Percentiles rank a stretch among this genome's conserved stretches.
These are phyloP conservation scores for Salmacisia buchloeana DNA, from an alignment of 1,284 basidiomycete species.

Conservation along the genomic window DNA sequence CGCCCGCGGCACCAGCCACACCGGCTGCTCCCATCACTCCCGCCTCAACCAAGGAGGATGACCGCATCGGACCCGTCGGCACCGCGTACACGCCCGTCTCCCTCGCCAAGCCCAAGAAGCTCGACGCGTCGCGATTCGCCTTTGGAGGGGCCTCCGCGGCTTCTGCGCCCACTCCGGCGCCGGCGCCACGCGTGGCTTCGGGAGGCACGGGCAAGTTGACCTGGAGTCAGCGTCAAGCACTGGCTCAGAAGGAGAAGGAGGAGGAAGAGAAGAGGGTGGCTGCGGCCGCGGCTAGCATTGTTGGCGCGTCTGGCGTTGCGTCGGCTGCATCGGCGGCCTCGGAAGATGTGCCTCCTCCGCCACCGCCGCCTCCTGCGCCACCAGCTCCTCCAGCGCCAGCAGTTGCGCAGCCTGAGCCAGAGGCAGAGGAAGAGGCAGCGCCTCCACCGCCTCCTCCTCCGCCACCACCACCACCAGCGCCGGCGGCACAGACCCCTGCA, in stretches of 20 bases:
- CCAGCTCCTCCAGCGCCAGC: conserved; percentile 22
- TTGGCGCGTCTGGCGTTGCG: neutral
- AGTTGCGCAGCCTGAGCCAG: neutral
- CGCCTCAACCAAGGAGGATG: conserved; percentile 24
- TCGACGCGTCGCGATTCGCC: conserved; percentile 40
- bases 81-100: conserved; percentile 45
- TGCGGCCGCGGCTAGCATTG: conserved; percentile 2
- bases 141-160: conserved; percentile 26
- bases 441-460: conserved; percentile 23
- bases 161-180: conserved; percentile 20
- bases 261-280: conserved; percentile 25
- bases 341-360: conserved; percentile 8
- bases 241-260: conserved; percentile 38
- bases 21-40: conserved; percentile 5
- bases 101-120: conserved; percentile 46
- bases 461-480: neutral
- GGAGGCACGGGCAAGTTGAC: conserved; percentile 39
- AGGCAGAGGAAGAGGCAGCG: conserved; percentile 14
- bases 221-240: conserved; percentile 48
- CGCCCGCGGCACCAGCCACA: conserved; percentile 10
- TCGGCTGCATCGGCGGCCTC: neutral
- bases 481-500: neutral
- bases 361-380: conserved; percentile 15
- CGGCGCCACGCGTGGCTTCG: conserved; percentile 18
- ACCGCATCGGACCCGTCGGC: conserved; percentile 46